Evolutionary conservation across 2,329 filamentous ascomycete species (phyloP).

Genomic region (Aspergillus arachidicola): DNA sequence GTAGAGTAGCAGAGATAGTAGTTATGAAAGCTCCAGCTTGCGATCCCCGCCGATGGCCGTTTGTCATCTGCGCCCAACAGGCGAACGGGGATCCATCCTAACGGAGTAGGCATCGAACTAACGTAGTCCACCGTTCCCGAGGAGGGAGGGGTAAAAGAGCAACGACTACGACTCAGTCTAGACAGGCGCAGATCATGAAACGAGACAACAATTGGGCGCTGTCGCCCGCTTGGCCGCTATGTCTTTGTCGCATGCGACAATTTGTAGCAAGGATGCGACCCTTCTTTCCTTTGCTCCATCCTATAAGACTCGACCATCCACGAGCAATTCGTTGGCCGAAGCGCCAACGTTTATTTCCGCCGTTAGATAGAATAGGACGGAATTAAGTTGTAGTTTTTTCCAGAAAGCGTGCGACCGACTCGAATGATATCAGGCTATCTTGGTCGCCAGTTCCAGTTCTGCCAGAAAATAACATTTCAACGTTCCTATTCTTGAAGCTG

Average conservation of each 20-base stretch:
- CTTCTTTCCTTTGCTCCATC: not conserved
- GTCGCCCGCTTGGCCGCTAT: conserved; percentile 19
- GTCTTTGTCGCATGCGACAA: conserved; percentile 1
- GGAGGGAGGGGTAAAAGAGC: conserved; percentile 30
- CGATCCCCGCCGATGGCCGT: conserved; percentile 7
- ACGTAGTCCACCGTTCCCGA: conserved; percentile 21
- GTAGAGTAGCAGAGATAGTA: not conserved
- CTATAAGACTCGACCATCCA: not conserved
- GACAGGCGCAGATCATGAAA: conserved; percentile 33
- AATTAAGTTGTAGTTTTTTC: not conserved
- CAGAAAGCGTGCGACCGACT: not conserved
- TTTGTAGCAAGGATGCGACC: not conserved
- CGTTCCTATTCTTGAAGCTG: not conserved
- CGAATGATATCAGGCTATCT: not conserved
- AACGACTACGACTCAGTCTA: conserved; percentile 16
- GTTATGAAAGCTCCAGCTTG: conserved; percentile 9
- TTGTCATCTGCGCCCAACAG: conserved; percentile 7
- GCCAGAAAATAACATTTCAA: not conserved
- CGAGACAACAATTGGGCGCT: conserved; percentile 27
- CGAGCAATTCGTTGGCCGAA: not conserved
- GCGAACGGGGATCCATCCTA: conserved; percentile 14
- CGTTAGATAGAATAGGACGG: not conserved
- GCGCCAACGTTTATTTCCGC: conserved; percentile 3
- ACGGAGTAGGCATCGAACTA: conserved; percentile 11
- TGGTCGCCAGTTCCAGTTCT: not conserved